Evolutionary conservation across 2,329 filamentous ascomycete species (phyloP), one percentile per base, ranked within the genome.

Genomic region (Phyllosticta capitalensis): DNA sequence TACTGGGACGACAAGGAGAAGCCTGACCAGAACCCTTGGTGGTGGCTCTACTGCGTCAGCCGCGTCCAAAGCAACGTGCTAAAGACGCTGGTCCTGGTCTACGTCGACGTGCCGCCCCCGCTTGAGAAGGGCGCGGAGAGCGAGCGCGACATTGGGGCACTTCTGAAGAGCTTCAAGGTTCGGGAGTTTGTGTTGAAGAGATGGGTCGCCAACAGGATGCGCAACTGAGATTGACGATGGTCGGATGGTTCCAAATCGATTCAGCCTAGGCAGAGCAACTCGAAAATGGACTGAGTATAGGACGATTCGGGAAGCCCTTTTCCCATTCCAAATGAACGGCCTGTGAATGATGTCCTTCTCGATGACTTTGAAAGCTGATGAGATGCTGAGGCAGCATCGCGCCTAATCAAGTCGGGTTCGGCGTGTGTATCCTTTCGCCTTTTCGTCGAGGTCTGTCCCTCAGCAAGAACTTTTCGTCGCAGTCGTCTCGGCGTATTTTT

Each of bases 31-130:
- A 79, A 77, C 67, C 80, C 82, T 14, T 95, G 90, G 90, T 83
- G 86, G 67, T 92, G 88, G 88, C 77, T 97, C 55, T 92, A 96
- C 74, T 88, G 89, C 52, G 82, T 95, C 52, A 95, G 96, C 64
- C 84, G 94, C 9, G 92, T 97, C 17, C 84, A 97, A 66, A 86
- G 87, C 1, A 90, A 95, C 67, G 94, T 95, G 5, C 84, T 87
- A 69, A 99, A 99, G 79, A 96, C 86, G 54, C 72, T 99, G 65
- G 85, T 97, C 45, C 72, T 99, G 30, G 87, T 89, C 49, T 99
- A 96, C 69, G 92, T 99, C 12, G 92, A 97, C 64, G 81, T 99
- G 5, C 94, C 94, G 1, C 81, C 87, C 3, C 88, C 89, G 1
- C 28, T 30, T 9, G 67, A 78, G 17, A 74, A 76, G 53, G 74